A percentile compares a stretch with the other conserved stretches of the same genome.
phyloP scores from a whole-genome alignment of 768 basidiomycete species.

The Phylloporus sp. region DNA sequence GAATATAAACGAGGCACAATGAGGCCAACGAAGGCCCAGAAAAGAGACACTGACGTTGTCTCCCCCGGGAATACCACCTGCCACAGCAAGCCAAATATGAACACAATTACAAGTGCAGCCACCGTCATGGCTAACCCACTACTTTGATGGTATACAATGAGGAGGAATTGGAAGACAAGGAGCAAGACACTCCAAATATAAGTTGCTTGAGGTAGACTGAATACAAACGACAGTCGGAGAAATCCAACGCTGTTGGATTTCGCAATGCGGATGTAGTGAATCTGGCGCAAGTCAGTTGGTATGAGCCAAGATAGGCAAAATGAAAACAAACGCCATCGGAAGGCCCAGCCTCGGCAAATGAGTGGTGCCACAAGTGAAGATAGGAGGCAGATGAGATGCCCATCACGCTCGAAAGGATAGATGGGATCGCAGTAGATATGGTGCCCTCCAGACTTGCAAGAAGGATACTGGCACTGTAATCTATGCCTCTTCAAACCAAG shows the following conservation, averaged over 20 bases:
- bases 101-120: neutral
- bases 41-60: neutral
- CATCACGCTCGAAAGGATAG: neutral
- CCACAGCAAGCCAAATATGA: neutral
- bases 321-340: neutral
- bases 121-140: no score
- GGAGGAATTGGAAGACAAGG: neutral
- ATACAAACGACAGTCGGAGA: neutral
- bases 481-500: neutral
- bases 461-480: neutral
- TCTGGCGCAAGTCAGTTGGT: neutral
- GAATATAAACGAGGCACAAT: no score
- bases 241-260: neutral
- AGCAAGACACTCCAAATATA: neutral
- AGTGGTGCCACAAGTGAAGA: neutral
- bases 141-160: neutral
- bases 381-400: neutral
- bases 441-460: neutral
- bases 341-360: neutral
- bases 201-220: neutral
- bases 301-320: no score
- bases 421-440: neutral
- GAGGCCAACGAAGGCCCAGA: neutral
- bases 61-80: neutral
- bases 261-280: neutral